phyloP scores from a whole-genome alignment of 345 rosid genomes.

The Kandelia obovata region DNA sequence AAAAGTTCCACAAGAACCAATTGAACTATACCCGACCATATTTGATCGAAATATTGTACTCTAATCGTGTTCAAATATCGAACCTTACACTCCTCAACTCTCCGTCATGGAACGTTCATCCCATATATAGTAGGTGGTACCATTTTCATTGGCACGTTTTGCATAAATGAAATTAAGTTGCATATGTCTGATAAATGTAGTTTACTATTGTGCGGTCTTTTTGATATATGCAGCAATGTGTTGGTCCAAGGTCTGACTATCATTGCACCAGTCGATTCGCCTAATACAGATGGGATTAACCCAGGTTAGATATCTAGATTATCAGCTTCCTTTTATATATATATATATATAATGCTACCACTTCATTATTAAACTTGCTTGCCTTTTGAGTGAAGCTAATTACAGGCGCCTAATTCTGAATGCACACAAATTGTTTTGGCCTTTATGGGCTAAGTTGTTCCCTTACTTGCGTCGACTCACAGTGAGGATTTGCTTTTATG shows the following conservation, averaged over 20 bases:
- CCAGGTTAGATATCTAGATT: conserved; percentile 42
- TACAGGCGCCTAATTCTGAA: too few species aligned
- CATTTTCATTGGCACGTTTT: neutral
- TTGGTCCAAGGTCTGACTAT: conserved; percentile 51
- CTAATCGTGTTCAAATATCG: conserved; percentile 41
- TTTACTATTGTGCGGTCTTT: neutral
- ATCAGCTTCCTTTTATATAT: neutral
- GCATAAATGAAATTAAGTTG: too few species aligned
- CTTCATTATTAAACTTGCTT: too few species aligned
- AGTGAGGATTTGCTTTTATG: neutral
- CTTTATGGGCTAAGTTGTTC: too few species aligned
- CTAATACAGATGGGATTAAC: conserved; percentile 80
- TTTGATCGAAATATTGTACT: conserved; percentile 49
- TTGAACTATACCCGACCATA: conserved; percentile 47
- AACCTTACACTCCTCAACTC: conserved; percentile 52
- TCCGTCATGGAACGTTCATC: conserved; percentile 61
- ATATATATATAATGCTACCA: too few species aligned
- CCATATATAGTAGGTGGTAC: conserved; percentile 53
- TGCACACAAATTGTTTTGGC: too few species aligned
- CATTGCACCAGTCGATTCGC: conserved; percentile 57
- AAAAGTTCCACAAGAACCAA: conserved; percentile 35
- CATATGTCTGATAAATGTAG: too few species aligned
- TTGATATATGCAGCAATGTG: conserved; percentile 32
- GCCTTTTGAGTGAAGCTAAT: too few species aligned
- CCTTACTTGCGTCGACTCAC: neutral